A percentile compares a stretch with the other conserved stretches of the same genome.
Evolutionary conservation across 805 yeast genomes (phyloP).

Genomic region (Metschnikowia cubensis): DNA sequence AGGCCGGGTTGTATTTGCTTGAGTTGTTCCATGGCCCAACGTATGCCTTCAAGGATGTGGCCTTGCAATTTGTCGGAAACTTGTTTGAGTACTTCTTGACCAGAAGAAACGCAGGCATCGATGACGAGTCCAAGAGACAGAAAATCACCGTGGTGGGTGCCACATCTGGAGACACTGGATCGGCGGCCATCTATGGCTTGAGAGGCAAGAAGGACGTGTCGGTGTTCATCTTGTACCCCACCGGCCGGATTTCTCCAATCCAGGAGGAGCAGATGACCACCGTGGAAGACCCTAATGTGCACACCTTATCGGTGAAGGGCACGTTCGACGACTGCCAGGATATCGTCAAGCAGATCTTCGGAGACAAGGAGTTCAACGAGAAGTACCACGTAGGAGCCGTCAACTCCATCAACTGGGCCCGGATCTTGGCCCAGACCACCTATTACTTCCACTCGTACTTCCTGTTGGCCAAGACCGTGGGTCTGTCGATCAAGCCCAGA

Average conservation of each 20-base stretch:
- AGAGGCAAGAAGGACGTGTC: slow-evolving; percentile 97
- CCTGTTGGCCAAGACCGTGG: slow-evolving; percentile 47
- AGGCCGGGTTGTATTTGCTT: slow-evolving; percentile 63
- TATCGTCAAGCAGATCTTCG: slow-evolving; percentile 87
- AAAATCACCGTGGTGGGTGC: slow-evolving; percentile 97
- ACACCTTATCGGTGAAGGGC: slow-evolving; percentile 91
- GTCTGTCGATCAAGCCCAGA: slow-evolving; percentile 45
- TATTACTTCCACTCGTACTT: slow-evolving; percentile 93
- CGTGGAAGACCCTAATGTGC: slow-evolving; percentile 87
- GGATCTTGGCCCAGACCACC: slow-evolving; percentile 95
- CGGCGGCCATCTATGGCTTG: slow-evolving; percentile 97
- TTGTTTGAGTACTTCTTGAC: slow-evolving; percentile 86
- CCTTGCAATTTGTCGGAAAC: slow-evolving; percentile 96
- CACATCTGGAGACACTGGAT: slow-evolving; percentile 98
- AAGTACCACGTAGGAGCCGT: slow-evolving; percentile 96
- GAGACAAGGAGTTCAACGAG: slow-evolving; percentile 81
- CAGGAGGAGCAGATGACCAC: slow-evolving; percentile 99
- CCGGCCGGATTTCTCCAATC: slow-evolving; percentile 94
- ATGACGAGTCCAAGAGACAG: slow-evolving; percentile 58
- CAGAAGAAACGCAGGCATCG: slow-evolving; percentile 59
- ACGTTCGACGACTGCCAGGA: slow-evolving; percentile 99
- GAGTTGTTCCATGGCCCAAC: slow-evolving; percentile 99
- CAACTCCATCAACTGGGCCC: slow-evolving; percentile 98
- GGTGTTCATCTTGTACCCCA: slow-evolving; percentile 93
- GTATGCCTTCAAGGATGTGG: slow-evolving; percentile 98